Conservation (phyloP, 1,139 yeast genomes). For the Nakaseomyces bracarensis region DNA sequence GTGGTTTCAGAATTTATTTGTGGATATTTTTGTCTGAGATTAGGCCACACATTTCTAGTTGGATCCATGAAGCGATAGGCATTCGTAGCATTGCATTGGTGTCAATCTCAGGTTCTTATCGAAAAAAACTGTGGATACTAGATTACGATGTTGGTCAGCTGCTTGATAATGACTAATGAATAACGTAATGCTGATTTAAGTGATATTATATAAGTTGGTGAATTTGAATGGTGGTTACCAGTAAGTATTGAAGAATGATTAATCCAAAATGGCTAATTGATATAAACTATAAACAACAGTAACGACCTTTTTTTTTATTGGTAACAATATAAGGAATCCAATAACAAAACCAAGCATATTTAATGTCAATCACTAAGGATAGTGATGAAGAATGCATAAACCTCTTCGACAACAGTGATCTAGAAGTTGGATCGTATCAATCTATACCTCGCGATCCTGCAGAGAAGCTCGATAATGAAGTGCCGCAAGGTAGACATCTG, state of each 20-base stretch:
- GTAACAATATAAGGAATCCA: too few relatives aligned
- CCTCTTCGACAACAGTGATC: neutral
- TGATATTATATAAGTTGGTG: neutral
- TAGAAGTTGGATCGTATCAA: constrained; percentile 7
- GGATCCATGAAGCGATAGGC: neutral
- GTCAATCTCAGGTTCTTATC: neutral
- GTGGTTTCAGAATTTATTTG: too few relatives aligned
- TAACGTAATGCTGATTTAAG: neutral
- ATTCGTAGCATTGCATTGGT: too few relatives aligned
- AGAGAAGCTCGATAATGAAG: constrained; percentile 32
- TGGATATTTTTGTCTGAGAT: too few relatives aligned
- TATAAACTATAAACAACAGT: too few relatives aligned
- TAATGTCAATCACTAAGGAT: neutral
- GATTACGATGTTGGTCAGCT: neutral
- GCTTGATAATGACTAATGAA: neutral
- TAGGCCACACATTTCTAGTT: too few relatives aligned
- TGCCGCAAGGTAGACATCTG: constrained; percentile 68
- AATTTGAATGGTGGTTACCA: too few relatives aligned
- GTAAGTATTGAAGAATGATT: too few relatives aligned
- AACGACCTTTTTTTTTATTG: too few relatives aligned
- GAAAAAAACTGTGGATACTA: neutral
- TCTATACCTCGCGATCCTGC: constrained; percentile 10
- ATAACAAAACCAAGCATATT: too few relatives aligned
- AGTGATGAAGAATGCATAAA: neutral
- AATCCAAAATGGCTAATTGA: too few relatives aligned